Conservation (phyloP, 306 rosid species). For the Cucumis hystrix region DNA sequence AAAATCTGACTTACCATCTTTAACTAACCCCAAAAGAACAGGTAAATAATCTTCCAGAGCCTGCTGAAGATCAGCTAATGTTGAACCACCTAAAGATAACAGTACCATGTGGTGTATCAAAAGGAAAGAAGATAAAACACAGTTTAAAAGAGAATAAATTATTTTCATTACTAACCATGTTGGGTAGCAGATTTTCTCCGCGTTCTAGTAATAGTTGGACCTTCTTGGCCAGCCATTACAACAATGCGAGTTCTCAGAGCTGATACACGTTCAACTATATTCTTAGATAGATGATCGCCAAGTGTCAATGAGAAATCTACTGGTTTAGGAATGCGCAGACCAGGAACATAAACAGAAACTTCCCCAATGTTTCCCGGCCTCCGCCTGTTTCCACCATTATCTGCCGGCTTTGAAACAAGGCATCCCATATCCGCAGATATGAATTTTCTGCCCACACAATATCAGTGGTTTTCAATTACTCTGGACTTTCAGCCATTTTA, state of each 20-base stretch:
- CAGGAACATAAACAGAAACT: constrained; percentile 89
- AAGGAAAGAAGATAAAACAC: constrained; percentile 15
- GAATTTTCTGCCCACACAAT: constrained; percentile 26
- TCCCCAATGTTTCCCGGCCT: constrained; percentile 91
- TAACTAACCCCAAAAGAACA: constrained; percentile 84
- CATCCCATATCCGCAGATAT: constrained; percentile 66
- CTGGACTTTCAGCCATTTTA: background rate
- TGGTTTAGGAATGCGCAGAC: constrained; percentile 83
- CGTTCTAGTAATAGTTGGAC: constrained; percentile 86
- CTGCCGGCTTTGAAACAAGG: constrained; percentile 57
- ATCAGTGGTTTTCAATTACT: constrained; percentile 9
- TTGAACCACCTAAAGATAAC: constrained; percentile 71
- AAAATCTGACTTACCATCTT: constrained; percentile 54
- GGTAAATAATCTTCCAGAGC: constrained; percentile 89
- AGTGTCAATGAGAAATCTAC: constrained; percentile 70
- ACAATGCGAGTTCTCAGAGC: constrained; percentile 86
- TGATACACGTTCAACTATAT: constrained; percentile 60
- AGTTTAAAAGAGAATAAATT: background rate
- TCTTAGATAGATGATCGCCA: constrained; percentile 71
- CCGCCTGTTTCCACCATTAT: constrained; percentile 70
- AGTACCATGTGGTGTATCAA: constrained; percentile 18
- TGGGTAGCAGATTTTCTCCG: constrained; percentile 71
- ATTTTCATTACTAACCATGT: constrained; percentile 50
- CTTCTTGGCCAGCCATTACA: constrained; percentile 94
- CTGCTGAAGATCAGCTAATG: constrained; percentile 75